Conservation (phyloP, 2,329 filamentous ascomycete genomes). For the Zopfia rhizophila region DNA sequence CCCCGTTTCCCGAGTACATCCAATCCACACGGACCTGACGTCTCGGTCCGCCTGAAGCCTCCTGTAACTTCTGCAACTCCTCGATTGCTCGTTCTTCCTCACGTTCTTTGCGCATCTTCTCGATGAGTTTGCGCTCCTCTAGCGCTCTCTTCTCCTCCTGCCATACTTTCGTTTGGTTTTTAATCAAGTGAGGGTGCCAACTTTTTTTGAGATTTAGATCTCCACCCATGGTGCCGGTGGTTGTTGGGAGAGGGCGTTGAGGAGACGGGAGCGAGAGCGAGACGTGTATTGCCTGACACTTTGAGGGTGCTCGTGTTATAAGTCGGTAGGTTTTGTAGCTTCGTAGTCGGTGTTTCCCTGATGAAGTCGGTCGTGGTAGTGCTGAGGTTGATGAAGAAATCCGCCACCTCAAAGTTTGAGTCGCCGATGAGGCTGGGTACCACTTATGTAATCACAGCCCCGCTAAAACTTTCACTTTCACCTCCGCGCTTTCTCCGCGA, state of each 20-base stretch:
- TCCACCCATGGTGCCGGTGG: constrained; percentile 78
- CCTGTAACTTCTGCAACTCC: constrained; percentile 89
- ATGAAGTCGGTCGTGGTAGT: too few species aligned
- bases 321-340: too few species aligned
- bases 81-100: constrained; percentile 93
- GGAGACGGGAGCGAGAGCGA: too few species aligned
- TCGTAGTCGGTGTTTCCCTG: too few species aligned
- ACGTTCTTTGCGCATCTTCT: constrained; percentile 90
- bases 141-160: constrained; percentile 92
- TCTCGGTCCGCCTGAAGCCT: constrained; percentile 85
- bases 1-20: constrained; percentile 94
- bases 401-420: constrained; percentile 15
- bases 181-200: constrained; percentile 91
- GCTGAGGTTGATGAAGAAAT: neutral
- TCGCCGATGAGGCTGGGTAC: constrained; percentile 15
- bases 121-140: constrained; percentile 92
- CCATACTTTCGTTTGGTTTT: constrained; percentile 91
- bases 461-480: too few species aligned
- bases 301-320: too few species aligned
- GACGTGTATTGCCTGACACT: too few species aligned
- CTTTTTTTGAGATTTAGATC: constrained; percentile 93
- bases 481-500: constrained; percentile 39
- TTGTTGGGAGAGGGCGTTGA: constrained; percentile 7
- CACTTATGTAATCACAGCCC: constrained; percentile 28
- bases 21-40: constrained; percentile 88